These are phyloP conservation scores for Vitis labrusca DNA, from an alignment of 164 flowering plant genomes.

Conservation along the genomic window DNA sequence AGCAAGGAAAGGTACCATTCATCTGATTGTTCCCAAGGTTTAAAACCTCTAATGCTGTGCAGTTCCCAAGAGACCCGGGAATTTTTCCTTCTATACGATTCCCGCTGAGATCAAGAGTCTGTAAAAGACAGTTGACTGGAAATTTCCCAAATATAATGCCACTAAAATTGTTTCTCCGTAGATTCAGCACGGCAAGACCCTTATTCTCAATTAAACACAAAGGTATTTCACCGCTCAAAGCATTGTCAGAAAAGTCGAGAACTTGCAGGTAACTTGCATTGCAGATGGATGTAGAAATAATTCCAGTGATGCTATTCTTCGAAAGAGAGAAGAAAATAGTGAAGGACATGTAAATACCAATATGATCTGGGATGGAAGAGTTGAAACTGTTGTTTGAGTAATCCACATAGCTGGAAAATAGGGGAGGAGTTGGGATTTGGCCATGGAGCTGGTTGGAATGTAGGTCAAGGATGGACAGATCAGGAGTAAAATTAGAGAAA, in stretches of 20 bases:
- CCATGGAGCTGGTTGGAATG: too few relatives aligned
- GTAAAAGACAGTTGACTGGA: background rate
- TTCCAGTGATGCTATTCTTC: slow-evolving; percentile 8
- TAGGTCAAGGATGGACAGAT: too few relatives aligned
- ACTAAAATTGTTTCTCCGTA: slow-evolving; percentile 6
- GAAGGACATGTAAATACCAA: background rate
- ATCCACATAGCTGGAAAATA: too few relatives aligned
- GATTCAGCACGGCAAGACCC: slow-evolving; percentile 12
- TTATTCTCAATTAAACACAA: slow-evolving; percentile 3
- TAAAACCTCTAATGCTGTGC: slow-evolving; percentile 12
- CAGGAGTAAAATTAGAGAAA: accelerated
- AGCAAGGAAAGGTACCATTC: slow-evolving; percentile 20
- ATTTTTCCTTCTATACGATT: slow-evolving; percentile 10
- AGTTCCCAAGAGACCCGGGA: slow-evolving; percentile 16
- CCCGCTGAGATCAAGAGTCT: slow-evolving; percentile 18
- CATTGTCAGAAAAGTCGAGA: slow-evolving; percentile 18
- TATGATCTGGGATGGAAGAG: background rate
- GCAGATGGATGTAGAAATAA: slow-evolving; percentile 20
- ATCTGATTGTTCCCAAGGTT: slow-evolving; percentile 21
- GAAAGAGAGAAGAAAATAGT: slow-evolving; percentile 8
- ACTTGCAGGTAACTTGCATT: slow-evolving; percentile 6
- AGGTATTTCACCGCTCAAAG: slow-evolving; percentile 13
- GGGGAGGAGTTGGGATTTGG: too few relatives aligned
- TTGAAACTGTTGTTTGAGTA: background rate
- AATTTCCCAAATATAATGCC: slow-evolving; percentile 10